phyloP scores from a whole-genome alignment of 2,329 filamentous ascomycete genomes.

The Diaporthe velutina region DNA sequence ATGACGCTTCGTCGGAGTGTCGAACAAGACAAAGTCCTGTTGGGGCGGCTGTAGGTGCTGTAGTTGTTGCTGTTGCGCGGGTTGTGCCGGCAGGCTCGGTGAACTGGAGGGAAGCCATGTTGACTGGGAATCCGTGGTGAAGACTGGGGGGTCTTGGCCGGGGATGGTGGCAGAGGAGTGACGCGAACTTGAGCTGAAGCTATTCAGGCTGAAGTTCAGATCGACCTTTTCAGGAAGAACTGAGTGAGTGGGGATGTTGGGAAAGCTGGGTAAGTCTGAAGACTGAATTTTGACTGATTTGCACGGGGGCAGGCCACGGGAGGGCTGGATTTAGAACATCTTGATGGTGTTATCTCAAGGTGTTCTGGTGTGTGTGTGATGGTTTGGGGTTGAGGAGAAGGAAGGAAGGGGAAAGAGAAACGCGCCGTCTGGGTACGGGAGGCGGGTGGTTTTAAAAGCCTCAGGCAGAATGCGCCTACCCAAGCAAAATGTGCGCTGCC shows the following conservation, averaged over 20 bases:
- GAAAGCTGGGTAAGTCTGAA: conserved; percentile 51
- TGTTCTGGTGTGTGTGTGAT: conserved; percentile 46
- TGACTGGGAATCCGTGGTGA: conserved; percentile 87
- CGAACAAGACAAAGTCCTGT: conserved; percentile 86
- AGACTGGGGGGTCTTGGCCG: conserved; percentile 78
- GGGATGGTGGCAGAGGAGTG: conserved; percentile 70
- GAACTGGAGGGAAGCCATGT: conserved; percentile 83
- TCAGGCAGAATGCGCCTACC: conserved; percentile 12
- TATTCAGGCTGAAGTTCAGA: conserved; percentile 73
- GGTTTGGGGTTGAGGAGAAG: conserved; percentile 52
- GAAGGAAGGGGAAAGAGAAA: conserved; percentile 46
- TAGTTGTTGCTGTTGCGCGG: conserved; percentile 67
- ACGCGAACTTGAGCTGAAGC: conserved; percentile 70
- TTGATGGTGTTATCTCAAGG: conserved; percentile 58
- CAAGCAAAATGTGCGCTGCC: conserved; percentile 24
- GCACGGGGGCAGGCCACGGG: conserved; percentile 49
- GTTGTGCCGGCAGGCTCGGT: conserved; percentile 72
- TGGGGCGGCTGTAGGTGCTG: conserved; percentile 64
- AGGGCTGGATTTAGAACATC: conserved; percentile 70
- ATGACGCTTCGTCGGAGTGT: conserved; percentile 60
- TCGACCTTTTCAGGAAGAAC: conserved; percentile 69
- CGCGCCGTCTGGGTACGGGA: neutral
- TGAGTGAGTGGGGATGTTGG: conserved; percentile 65
- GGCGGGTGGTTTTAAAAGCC: conserved; percentile 26
- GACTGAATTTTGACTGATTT: conserved; percentile 66